Evolutionary conservation across 2,329 filamentous ascomycete species (phyloP), one percentile per base, ranked within the genome.

Genomic region (Uncinocarpus reesii): DNA sequence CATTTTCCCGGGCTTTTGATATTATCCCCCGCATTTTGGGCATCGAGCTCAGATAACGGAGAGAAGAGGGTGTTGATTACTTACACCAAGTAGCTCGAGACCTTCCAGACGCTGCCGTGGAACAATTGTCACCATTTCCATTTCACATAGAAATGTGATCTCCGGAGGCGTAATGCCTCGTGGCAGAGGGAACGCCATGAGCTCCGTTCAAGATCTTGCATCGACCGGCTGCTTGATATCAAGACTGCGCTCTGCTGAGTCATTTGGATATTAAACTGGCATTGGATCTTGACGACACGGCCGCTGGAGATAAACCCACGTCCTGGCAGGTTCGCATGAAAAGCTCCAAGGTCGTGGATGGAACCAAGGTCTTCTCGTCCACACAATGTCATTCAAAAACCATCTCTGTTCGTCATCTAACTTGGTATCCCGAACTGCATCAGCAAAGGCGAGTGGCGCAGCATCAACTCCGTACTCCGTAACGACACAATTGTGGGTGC

Each of bases 131-230:
- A 98, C 84, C 60, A 87, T 79, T 71, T 96, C 90, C 88, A 95
- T 96, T 71, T 98, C 92, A 67, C 89, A 95, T 23, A 96, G 73
- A 62, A 96, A 98, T 43, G 88, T 85, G 38, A 93, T 84, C 70
- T 98, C 92, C 55, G 85, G 75, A 51, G 92, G 87, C 58, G 85
- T 83, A 37, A 95, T 76, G 65, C 83, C 78, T 54, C 76, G 71
- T 32, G 76, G 76, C 35, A 81, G 71, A 54, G 77, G 76, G 56
- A 80, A 74, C 44, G 78, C 78, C 79, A 82, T 81, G 47, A 34
- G 31, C 7, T 21, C 16, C 32, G n/a, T 36, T 28, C 7, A 15
- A 21, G 21, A 29, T 31, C 21, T n/a, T n/a, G n/a, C 11, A 18
- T 42, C 18, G 24, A 31, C 1, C 26, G 26, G 26, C 26, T 29